These are phyloP conservation scores for Fusarium burgessii DNA, from an alignment of 2,329 filamentous ascomycete species.

Conservation along the genomic window DNA sequence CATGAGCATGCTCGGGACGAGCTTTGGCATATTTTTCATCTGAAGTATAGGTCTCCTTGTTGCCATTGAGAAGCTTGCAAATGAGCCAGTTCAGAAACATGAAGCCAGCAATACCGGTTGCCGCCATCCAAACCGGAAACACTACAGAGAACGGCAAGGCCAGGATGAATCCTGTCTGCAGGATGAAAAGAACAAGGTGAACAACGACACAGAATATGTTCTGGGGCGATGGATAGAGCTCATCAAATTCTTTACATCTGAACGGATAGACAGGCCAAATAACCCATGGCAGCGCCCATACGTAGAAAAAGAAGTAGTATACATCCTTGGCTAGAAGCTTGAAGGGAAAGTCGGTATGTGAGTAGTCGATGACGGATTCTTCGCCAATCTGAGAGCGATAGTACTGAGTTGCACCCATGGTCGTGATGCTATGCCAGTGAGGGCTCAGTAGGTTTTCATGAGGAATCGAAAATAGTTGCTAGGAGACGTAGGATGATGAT, in stretches of 20 bases:
- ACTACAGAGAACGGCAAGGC: conserved; percentile 64
- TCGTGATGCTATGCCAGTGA: background rate
- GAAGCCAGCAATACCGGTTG: conserved; percentile 56
- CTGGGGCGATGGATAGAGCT: conserved; percentile 68
- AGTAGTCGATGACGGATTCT: conserved; percentile 68
- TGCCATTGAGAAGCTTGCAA: conserved; percentile 65
- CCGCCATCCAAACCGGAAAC: conserved; percentile 63
- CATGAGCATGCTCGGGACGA: conserved; percentile 65
- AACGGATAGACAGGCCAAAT: conserved; percentile 68
- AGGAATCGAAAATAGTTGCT: background rate
- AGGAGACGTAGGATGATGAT: background rate
- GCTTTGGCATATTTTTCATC: conserved; percentile 64
- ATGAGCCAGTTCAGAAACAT: conserved; percentile 63
- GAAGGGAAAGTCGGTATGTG: conserved; percentile 69
- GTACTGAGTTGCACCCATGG: conserved; percentile 60
- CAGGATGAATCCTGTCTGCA: conserved; percentile 72
- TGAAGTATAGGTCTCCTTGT: conserved; percentile 61
- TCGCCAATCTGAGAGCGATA: conserved; percentile 70
- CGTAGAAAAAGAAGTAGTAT: conserved; percentile 66
- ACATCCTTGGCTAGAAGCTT: conserved; percentile 64
- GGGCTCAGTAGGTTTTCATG: conserved; percentile 1
- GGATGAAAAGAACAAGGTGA: conserved; percentile 68
- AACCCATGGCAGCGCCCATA: conserved; percentile 70
- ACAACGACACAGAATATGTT: conserved; percentile 70
- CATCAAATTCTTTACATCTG: conserved; percentile 68